Percentiles rank a stretch among this genome's conserved stretches.
Conservation (phyloP, 345 rosid species). For the Zanthoxylum bungeanum region DNA sequence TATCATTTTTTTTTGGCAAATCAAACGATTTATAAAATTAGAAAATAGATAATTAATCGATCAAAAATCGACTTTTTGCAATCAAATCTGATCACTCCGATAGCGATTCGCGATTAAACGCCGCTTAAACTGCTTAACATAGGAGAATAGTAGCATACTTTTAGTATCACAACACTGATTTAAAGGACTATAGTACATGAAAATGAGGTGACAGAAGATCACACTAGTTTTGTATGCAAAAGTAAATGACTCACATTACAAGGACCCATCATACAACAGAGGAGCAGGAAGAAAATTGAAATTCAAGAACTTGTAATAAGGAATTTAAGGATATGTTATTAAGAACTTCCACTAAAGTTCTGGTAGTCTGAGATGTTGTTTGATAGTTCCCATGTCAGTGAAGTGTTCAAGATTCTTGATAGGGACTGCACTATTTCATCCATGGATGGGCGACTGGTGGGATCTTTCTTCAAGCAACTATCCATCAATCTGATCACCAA, state of each 20-base stretch:
- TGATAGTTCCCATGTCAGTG: slow-evolving; percentile 37
- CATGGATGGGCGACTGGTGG: slow-evolving; percentile 62
- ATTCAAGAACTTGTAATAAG: neutral
- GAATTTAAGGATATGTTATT: neutral
- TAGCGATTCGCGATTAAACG: no score
- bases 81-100: no score
- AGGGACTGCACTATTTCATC: slow-evolving; percentile 52
- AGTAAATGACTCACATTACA: neutral
- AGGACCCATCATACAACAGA: neutral
- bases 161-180: neutral
- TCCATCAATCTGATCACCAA: slow-evolving; percentile 38
- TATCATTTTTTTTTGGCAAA: no score
- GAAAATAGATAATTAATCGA: no score
- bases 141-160: neutral
- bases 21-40: no score
- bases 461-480: slow-evolving; percentile 59
- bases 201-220: neutral
- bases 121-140: no score
- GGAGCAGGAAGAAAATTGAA: neutral
- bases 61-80: no score
- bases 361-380: slow-evolving; percentile 1
- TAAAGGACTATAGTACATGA: neutral
- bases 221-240: neutral
- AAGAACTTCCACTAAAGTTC: slow-evolving; percentile 11
- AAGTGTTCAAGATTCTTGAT: slow-evolving; percentile 42